Evolutionary conservation across 352 stramenopile genomes (phyloP).

Genomic region (Elongisporangium prolatum): DNA sequence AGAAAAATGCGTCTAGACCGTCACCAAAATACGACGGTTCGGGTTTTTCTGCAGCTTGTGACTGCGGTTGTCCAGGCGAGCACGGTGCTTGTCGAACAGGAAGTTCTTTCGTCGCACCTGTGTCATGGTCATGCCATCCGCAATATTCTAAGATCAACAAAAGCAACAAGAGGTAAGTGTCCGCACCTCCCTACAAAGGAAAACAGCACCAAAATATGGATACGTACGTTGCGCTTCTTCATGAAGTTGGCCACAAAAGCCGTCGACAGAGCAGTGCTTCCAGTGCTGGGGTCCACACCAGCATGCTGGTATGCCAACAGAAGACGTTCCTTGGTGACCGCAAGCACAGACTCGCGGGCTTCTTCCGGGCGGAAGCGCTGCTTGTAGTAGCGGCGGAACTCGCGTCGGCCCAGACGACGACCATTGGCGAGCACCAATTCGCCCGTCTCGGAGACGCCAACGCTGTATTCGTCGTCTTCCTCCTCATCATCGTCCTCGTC

Average conservation of each 20-base stretch:
- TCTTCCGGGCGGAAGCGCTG: constrained; percentile 85
- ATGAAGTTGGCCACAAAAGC: constrained; percentile 81
- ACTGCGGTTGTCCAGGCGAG: constrained; percentile 72
- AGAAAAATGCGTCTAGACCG: constrained; percentile 47
- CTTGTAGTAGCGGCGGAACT: constrained; percentile 89
- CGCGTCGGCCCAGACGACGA: constrained; percentile 80
- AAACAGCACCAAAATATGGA: background rate
- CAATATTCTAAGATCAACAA: constrained; percentile 84
- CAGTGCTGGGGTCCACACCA: constrained; percentile 49
- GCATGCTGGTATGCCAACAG: constrained; percentile 71
- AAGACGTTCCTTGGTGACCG: constrained; percentile 73
- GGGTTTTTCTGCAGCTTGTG: constrained; percentile 85
- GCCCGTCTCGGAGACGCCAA: constrained; percentile 85
- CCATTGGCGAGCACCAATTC: constrained; percentile 86
- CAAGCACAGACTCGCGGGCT: constrained; percentile 63
- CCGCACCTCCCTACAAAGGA: background rate
- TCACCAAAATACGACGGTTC: constrained; percentile 71
- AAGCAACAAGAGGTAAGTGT: constrained; percentile 2
- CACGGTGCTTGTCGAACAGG: constrained; percentile 75
- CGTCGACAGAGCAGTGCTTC: constrained; percentile 66
- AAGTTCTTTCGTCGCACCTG: constrained; percentile 67
- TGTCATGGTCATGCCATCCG: constrained; percentile 63
- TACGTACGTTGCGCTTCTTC: constrained; percentile 64
- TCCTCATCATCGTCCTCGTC: constrained; percentile 50
- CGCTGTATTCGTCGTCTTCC: constrained; percentile 36